Base-by-base conservation (phyloP, 257 asterid species). In the Forsythia viridissima region DNA sequence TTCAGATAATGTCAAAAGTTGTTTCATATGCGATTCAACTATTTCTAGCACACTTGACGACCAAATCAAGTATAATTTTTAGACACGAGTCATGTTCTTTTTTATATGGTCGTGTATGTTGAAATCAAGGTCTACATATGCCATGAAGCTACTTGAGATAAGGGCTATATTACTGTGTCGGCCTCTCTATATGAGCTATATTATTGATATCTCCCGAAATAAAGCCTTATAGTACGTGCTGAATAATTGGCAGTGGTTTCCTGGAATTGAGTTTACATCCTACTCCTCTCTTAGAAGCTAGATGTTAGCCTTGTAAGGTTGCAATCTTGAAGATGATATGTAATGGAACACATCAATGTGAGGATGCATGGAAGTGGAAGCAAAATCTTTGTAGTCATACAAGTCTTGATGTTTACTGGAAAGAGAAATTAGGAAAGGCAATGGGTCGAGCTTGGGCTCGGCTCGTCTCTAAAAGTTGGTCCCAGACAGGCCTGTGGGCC, bases 21-120 rank as follows among this genome's bases (percentile, higher is more conserved):
- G 24, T 44, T 52, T 16, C 8, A 44, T 36, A 41, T 36, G 66
- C 18, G 61, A 15, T 39, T 75, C 18, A n/a, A 51, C 73, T 76
- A 78, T 69, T 39, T 37, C 66, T 70, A 21, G 15, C 67, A 41
- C 42, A 76, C 67, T 75, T 73, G 79, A 69, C 7, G 65, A 65
- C 73, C 74, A 39, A 74, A 55, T 57, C 41, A 77, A 42, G 74
- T 38, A 30, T 30, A 30, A 30, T 30, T 30, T 38, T n/a, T n/a
- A 71, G 36, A 75, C 63, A 30, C 40, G 65, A 68, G 59, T 70
- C 61, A 38, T 48, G 38, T 73, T 66, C 69, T 69, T 73, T 46
- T 46, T 44, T 46, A n/a, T 11, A 46, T 46, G 75, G 42, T 21
- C 52, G 0, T 65, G 71, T 57, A 55, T 77, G 44, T 77, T 57